Evolutionary conservation across 768 basidiomycete species (phyloP), one percentile per base, ranked within the genome.

Genomic region (Albatrellus ellisii): DNA sequence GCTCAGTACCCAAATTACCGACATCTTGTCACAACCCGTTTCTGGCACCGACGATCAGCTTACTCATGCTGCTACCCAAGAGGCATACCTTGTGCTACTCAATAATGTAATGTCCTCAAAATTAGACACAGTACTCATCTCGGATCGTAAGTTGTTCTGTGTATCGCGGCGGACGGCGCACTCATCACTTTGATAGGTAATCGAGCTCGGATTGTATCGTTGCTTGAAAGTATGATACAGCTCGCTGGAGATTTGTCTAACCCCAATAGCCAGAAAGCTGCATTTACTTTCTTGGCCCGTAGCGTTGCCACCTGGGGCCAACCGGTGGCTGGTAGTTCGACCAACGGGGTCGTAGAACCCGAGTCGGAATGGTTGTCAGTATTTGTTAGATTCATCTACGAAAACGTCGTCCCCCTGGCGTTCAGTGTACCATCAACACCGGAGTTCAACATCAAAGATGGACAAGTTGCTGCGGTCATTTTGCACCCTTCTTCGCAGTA

Each of bases 341-440:
- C 46, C 31, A 53, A 44, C 12, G 50, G 47, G 20, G 50, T 49
- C 18, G 14, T 32, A 17, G 45, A 50, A 9, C 41, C 52, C 1
- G 39, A 41, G 11, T 40, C 63, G 22, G 56, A 52, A 17, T 62
- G 67, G 9, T 60, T 98, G 33, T 89, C 90, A 9, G 92, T 94
- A 1, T 97, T 95, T 51, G 91, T 97, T 51, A 72, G 75, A 11
- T 92, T 92, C 57, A 73, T 94, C 24, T 98, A 98, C 53, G 83
- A 91, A 47, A 74, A 79, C 10, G 61, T 94, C 26, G 66, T 98
- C 39, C 86, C 89, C 9, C 64, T 76, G 2, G 81, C 79, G 18
- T 95, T 99, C 59, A 70, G 77, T 6, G 75, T 97, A 4, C 75
- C 89, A 1, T 79, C 85, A 9, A 65, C 70, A 7, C 76, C 82